These are phyloP conservation scores for Sporopachydermia quercuum DNA, from an alignment of 805 yeast species.

Conservation along the genomic window DNA sequence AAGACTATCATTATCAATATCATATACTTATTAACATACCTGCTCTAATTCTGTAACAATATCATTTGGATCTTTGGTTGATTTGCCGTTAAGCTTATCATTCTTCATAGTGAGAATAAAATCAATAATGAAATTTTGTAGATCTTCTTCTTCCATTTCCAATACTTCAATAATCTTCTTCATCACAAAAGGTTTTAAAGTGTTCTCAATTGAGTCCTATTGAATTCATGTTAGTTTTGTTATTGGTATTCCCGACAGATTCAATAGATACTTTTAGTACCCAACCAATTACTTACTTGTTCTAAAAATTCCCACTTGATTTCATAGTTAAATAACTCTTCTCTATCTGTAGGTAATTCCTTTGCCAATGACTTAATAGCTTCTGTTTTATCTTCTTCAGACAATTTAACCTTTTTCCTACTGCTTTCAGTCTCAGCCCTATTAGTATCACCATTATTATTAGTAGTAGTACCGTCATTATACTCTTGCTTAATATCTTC, in stretches of 20 bases:
- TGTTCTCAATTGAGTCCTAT: slow-evolving; percentile 7
- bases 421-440: not conserved
- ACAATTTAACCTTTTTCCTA: slow-evolving; percentile 1
- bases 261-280: not conserved
- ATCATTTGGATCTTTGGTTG: not conserved
- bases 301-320: slow-evolving; percentile 14
- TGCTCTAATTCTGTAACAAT: not conserved
- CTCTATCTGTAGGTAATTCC: slow-evolving; percentile 9
- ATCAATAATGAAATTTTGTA: slow-evolving; percentile 15
- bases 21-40: not conserved
- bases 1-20: too few relatives aligned
- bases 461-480: not conserved
- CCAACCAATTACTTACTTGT: slow-evolving; percentile 3
- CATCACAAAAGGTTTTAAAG: slow-evolving; percentile 11
- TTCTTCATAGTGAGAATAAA: slow-evolving; percentile 8
- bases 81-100: not conserved
- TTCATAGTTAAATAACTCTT: slow-evolving; percentile 10
- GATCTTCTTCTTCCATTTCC: slow-evolving; percentile 18
- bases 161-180: slow-evolving; percentile 15
- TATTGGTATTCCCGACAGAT: not conserved
- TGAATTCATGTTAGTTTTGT: not conserved
- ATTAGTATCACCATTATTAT: not conserved
- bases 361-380: slow-evolving; percentile 3
- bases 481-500: too few relatives aligned
- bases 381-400: slow-evolving; percentile 6